Evolutionary conservation across 495 filamentous ascomycete species (phyloP).

Genomic region (Lepraria neglecta): DNA sequence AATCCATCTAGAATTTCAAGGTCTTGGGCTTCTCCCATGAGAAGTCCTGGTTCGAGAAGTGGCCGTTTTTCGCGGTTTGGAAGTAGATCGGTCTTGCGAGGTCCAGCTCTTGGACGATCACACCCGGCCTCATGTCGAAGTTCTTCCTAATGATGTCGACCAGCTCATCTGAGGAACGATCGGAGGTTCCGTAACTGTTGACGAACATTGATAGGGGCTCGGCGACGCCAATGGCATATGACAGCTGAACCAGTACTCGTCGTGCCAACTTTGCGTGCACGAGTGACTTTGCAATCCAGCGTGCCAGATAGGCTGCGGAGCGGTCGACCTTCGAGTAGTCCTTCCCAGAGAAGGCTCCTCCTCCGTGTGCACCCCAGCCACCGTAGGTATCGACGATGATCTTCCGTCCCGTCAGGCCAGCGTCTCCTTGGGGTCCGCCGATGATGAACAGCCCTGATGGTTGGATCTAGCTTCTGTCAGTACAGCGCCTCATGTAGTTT

Average conservation of each 20-base stretch:
- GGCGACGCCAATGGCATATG: constrained; percentile 97
- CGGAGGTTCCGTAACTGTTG: constrained; percentile 75
- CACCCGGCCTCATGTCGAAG: constrained; percentile 95
- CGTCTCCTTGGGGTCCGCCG: constrained; percentile 97
- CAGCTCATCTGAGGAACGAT: constrained; percentile 68
- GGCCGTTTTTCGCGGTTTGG: constrained; percentile 97
- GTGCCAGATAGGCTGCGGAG: constrained; percentile 91
- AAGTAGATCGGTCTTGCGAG: constrained; percentile 93
- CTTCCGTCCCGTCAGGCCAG: constrained; percentile 97
- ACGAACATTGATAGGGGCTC: constrained; percentile 92
- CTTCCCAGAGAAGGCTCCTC: constrained; percentile 99
- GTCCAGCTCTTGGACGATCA: constrained; percentile 97
- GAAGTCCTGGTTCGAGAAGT: constrained; percentile 99
- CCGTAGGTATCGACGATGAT: constrained; percentile 99
- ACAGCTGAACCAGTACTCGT: constrained; percentile 91
- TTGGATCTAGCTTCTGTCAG: constrained; percentile 63
- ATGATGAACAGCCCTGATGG: constrained; percentile 98
- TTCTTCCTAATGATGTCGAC: constrained; percentile 89
- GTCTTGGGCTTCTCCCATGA: constrained; percentile 96
- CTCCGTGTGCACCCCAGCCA: constrained; percentile 99
- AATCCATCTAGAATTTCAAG: constrained; percentile 66
- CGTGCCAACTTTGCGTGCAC: constrained; percentile 81
- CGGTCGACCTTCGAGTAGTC: constrained; percentile 99
- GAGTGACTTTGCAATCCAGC: constrained; percentile 98
- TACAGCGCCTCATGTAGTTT: neutral